Base-by-base conservation (phyloP, 805 yeast genomes). In the Teunomyces atbi region DNA sequence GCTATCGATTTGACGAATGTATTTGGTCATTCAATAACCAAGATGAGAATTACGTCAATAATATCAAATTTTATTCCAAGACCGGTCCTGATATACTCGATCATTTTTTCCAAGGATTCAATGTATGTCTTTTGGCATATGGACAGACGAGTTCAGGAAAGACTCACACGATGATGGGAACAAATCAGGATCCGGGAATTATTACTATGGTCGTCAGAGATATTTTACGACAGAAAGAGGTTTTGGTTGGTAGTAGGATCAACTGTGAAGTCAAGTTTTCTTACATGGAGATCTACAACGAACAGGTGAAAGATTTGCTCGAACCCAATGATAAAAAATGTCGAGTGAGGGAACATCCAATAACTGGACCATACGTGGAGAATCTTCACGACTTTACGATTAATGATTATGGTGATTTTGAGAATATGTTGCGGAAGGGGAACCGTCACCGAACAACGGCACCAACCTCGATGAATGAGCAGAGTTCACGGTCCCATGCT, bases 401-500 rank as follows among this genome's bases (percentile, higher is more conserved):
- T 2, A 65, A 64, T n/a, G 58, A 62, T n/a, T 75, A 72, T 27
- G 66, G 64, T 0, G 83, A 83, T 23, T 81, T 86, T 29, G 50
- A 69, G 36, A 64, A 58, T 28, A 68, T 70, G 18, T 64, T 89
- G 50, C 56, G 53, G 1, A 55, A 60, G 32, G 96, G 95, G 0
- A 78, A 78, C 48, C 54, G 51, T 11, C 66, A 70, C 49, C 69
- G 96, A 45, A 79, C 86, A 1, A 83, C 89, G 0, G 95, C 91
- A 0, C 64, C 86, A 2, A 88, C 96, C 0, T 74, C 76, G 38
- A 79, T 84, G 84, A 88, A 88, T 63, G 83, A 81, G 41, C 69
- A 73, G 16, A 84, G 91, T 32, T 84, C 91, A 1, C 71, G 96
- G 50, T 86, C 94, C 0, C 96, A 88, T 59, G 92, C 96, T 0